These are phyloP conservation scores for Aspergillus sp. DNA, from an alignment of 2,329 filamentous ascomycete species.

Conservation along the genomic window DNA sequence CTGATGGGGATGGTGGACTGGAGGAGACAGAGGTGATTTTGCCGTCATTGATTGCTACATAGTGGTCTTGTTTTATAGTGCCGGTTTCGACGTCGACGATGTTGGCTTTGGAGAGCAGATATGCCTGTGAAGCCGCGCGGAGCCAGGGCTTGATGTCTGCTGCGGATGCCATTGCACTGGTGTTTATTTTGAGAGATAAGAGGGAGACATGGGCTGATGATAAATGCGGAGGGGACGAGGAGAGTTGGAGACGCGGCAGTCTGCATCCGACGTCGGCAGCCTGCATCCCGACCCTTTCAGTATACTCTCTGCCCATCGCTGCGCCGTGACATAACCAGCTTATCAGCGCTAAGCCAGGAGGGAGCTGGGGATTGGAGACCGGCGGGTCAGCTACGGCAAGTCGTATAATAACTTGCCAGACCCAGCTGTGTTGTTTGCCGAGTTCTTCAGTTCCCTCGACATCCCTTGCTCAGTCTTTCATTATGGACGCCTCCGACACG, in stretches of 20 bases:
- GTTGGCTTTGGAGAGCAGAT: constrained; percentile 22
- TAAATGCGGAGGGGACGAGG: constrained; percentile 14
- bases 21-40: constrained; percentile 18
- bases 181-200: too few relatives aligned
- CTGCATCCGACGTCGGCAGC: neutral
- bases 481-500: neutral
- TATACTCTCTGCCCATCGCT: neutral
- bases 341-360: neutral
- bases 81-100: constrained; percentile 23
- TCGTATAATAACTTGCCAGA: neutral
- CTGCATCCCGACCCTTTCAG: neutral
- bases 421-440: too few relatives aligned
- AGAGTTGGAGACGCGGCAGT: neutral
- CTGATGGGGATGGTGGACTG: neutral
- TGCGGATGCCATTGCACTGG: neutral
- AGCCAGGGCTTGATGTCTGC: constrained; percentile 22
- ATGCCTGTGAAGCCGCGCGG: constrained; percentile 15
- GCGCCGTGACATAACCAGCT: neutral
- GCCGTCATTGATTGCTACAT: constrained; percentile 16
- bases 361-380: neutral
- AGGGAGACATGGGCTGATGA: neutral
- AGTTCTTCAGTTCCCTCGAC: too few relatives aligned
- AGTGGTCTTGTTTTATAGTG: constrained; percentile 7
- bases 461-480: neutral
- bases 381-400: neutral